Percentiles rank a stretch among this genome's conserved stretches.
Evolutionary conservation across 352 stramenopile species (phyloP).

Genomic region (Chloridella minuta): DNA sequence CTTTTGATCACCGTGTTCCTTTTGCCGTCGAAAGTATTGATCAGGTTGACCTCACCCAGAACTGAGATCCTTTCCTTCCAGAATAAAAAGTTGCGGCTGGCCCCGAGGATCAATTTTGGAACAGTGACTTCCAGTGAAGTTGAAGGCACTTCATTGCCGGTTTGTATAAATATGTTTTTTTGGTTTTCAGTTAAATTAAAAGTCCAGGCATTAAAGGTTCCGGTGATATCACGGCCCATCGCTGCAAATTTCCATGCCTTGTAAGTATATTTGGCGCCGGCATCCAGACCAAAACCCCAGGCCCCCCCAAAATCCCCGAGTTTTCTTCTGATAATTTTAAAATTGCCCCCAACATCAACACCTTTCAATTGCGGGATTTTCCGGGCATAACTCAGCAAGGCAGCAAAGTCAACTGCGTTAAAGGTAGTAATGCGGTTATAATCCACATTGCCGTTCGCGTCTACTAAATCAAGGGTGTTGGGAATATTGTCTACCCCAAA

Average conservation of each 20-base stretch:
- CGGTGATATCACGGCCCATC: not conserved
- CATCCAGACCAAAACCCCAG: not conserved
- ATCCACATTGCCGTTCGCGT: not conserved
- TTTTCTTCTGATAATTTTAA: not conserved
- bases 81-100: not conserved
- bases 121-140: not conserved
- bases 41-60: not conserved
- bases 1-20: not conserved
- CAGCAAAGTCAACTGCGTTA: not conserved
- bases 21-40: not conserved
- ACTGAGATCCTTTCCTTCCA: not conserved
- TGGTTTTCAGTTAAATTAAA: not conserved
- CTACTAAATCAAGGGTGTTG: not conserved
- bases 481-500: not conserved
- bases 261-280: not conserved
- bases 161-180: not conserved
- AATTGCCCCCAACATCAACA: not conserved
- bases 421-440: not conserved
- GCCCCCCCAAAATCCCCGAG: not conserved
- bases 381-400: not conserved
- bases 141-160: not conserved
- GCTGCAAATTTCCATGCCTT: not conserved
- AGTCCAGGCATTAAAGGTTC: not conserved
- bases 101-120: not conserved
- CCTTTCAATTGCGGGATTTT: not conserved